These are phyloP conservation scores for Raphanus hybrid DNA, from an alignment of 441 rosid genomes.

Conservation along the genomic window DNA sequence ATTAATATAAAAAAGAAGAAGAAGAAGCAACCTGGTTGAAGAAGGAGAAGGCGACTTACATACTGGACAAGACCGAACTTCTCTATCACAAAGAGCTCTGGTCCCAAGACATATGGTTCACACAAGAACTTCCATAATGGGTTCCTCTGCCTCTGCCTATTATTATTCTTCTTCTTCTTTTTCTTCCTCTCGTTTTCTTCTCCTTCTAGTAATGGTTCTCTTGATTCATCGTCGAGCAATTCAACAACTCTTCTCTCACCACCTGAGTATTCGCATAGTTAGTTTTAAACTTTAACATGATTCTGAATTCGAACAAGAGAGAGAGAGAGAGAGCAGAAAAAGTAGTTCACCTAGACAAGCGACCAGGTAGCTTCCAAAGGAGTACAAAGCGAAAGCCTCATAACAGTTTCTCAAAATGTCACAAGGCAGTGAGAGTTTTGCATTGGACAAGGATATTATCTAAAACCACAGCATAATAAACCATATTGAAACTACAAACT, in stretches of 20 bases:
- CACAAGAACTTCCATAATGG: conserved; percentile 62
- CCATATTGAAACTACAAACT: background rate
- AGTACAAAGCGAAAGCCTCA: conserved; percentile 90
- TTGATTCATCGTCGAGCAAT: conserved; percentile 65
- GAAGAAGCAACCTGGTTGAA: background rate
- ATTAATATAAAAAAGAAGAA: background rate
- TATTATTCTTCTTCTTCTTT: background rate
- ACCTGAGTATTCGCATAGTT: conserved; percentile 47
- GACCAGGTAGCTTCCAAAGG: conserved; percentile 89
- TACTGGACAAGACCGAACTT: conserved; percentile 88
- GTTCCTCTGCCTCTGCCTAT: conserved; percentile 27
- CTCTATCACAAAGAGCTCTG: conserved; percentile 64
- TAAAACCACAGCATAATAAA: conserved; percentile 31
- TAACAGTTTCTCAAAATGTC: conserved; percentile 87
- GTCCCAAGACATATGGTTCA: conserved; percentile 64
- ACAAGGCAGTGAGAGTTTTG: conserved; percentile 67
- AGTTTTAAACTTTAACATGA: background rate
- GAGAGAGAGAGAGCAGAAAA: background rate
- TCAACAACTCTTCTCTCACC: conserved; percentile 72
- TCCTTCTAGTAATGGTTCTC: conserved; percentile 54
- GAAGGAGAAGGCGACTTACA: conserved; percentile 49
- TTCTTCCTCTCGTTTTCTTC: conserved; percentile 29
- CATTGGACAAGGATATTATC: conserved; percentile 71
- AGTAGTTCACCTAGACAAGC: conserved; percentile 82
- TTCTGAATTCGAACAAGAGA: background rate